These are phyloP conservation scores for Pythium pyrilobum DNA, from an alignment of 352 stramenopile species.

Conservation along the genomic window DNA sequence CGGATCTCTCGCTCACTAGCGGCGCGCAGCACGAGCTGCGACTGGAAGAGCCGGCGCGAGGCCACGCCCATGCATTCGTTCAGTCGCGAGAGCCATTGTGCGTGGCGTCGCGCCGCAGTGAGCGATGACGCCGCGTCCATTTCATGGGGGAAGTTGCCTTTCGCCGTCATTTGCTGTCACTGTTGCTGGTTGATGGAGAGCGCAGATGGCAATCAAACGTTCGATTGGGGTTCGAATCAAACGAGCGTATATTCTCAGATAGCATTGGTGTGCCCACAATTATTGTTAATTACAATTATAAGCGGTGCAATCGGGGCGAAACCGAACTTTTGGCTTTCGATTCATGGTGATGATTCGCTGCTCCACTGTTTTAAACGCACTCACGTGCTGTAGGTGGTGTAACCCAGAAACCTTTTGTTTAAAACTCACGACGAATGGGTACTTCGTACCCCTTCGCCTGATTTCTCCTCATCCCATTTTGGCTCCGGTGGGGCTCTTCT, in stretches of 20 bases:
- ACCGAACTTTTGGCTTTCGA: too few species aligned
- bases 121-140: background rate
- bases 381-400: background rate
- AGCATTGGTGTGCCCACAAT: too few species aligned
- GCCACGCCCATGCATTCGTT: conserved; percentile 43
- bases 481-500: background rate
- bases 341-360: too few species aligned
- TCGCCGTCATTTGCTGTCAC: conserved; percentile 12
- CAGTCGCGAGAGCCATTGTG: conserved; percentile 19
- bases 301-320: too few species aligned
- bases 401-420: too few species aligned
- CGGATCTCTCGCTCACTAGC: conserved; percentile 25
- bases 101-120: background rate
- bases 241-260: background rate
- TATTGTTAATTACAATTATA: too few species aligned
- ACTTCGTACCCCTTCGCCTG: conserved; percentile 10
- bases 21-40: conserved; percentile 23
- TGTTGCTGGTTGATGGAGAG: too few species aligned
- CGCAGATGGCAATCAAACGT: background rate
- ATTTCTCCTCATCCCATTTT: conserved; percentile 20
- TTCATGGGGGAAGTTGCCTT: conserved; percentile 7
- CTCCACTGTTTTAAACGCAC: conserved; percentile 11
- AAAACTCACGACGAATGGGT: background rate
- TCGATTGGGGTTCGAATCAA: conserved; percentile 1
- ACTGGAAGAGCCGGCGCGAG: conserved; percentile 43